Conservation (phyloP, 345 rosid genomes). For the Ricinus communis region DNA sequence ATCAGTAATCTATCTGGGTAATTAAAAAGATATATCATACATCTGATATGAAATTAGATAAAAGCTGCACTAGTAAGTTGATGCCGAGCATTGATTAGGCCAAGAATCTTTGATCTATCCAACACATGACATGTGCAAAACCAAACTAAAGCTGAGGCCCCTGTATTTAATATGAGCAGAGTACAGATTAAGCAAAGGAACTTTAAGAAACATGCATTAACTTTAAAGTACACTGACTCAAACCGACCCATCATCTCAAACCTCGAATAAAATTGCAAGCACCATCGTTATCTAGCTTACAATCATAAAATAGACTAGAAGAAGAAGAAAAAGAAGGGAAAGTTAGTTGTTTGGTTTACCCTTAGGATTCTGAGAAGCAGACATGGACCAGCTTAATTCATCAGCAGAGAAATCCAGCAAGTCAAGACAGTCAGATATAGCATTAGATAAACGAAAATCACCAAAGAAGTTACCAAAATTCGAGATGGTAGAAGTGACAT, state of each 20-base stretch:
- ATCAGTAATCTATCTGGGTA: background rate
- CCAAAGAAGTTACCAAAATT: constrained; percentile 37
- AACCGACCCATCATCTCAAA: too few species aligned
- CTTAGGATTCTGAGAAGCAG: constrained; percentile 53
- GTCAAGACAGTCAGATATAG: constrained; percentile 64
- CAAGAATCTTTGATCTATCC: background rate
- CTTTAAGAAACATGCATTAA: background rate
- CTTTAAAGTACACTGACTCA: background rate
- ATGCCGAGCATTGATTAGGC: too few species aligned
- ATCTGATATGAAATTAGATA: too few species aligned
- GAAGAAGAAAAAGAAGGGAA: background rate
- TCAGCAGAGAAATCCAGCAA: constrained; percentile 63
- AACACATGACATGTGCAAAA: background rate
- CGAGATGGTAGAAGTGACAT: constrained; percentile 36
- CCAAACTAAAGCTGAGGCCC: constrained; percentile 14
- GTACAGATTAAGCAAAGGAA: too few species aligned
- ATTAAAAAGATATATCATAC: too few species aligned
- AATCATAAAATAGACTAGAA: background rate
- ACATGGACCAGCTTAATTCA: constrained; percentile 53
- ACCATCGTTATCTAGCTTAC: background rate
- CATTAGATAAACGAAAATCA: constrained; percentile 36
- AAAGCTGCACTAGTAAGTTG: too few species aligned
- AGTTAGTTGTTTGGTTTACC: constrained; percentile 28
- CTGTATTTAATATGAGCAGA: background rate
- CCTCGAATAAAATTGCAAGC: background rate